Percentiles rank a stretch among this genome's conserved stretches.
phyloP scores from a whole-genome alignment of 1,139 yeast genomes.

The Hyphopichia wangnamkhiaoensis region DNA sequence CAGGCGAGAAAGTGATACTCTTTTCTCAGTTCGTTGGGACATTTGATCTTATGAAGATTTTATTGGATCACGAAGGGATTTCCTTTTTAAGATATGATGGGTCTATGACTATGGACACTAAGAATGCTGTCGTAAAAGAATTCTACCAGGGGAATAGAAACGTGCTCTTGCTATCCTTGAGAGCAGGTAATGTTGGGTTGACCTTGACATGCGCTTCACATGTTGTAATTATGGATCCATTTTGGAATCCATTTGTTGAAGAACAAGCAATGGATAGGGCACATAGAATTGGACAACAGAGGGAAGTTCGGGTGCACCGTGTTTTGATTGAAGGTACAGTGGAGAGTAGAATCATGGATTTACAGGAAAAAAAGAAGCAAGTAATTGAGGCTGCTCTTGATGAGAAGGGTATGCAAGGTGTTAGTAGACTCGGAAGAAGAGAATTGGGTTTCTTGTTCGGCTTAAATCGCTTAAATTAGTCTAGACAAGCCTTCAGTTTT shows the following conservation, averaged over 20 bases:
- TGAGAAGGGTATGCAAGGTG: slow-evolving; percentile 66
- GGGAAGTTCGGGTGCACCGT: slow-evolving; percentile 73
- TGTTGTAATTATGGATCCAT: slow-evolving; percentile 87
- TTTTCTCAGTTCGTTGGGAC: slow-evolving; percentile 85
- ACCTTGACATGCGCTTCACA: slow-evolving; percentile 93
- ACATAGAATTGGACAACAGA: slow-evolving; percentile 86
- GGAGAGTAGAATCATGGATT: slow-evolving; percentile 79
- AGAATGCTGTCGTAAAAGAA: slow-evolving; percentile 60
- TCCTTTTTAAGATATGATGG: slow-evolving; percentile 76
- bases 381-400: slow-evolving; percentile 77
- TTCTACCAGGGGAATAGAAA: slow-evolving; percentile 59
- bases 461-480: slow-evolving; percentile 36
- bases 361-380: slow-evolving; percentile 74
- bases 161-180: slow-evolving; percentile 71
- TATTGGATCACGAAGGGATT: slow-evolving; percentile 50
- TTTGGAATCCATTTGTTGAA: slow-evolving; percentile 96
- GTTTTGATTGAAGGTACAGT: slow-evolving; percentile 67
- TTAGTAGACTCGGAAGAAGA: slow-evolving; percentile 63
- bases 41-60: slow-evolving; percentile 67
- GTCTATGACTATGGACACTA: slow-evolving; percentile 64
- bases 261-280: slow-evolving; percentile 96
- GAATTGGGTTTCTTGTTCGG: slow-evolving; percentile 85
- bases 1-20: slow-evolving; percentile 67
- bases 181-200: slow-evolving; percentile 92
- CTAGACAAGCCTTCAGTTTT: neutral